Percentiles rank a stretch among this genome's conserved stretches.
Evolutionary conservation across 345 rosid genomes (phyloP).

Genomic region (Triadica sebifera): DNA sequence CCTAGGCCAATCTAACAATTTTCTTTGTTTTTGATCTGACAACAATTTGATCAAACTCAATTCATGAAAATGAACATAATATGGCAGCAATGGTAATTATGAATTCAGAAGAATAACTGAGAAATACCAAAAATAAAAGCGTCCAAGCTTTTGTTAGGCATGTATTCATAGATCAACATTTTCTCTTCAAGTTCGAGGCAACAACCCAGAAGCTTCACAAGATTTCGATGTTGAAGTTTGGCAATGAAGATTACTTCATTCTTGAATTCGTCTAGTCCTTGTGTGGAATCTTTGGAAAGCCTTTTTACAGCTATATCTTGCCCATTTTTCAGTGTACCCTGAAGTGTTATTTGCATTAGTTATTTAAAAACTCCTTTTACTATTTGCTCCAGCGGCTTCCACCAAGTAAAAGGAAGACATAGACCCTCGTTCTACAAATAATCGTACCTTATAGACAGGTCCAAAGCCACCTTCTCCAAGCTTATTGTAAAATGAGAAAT

Average conservation of each 20-base stretch:
- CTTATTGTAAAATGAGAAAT: constrained; percentile 12
- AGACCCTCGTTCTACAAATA: not conserved
- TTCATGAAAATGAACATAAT: not conserved
- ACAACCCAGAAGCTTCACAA: no score
- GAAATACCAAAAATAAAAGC: constrained; percentile 29
- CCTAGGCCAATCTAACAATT: constrained; percentile 32
- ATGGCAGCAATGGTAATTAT: no score
- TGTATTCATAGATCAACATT: no score
- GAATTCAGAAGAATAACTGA: not conserved
- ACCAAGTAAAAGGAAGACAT: not conserved
- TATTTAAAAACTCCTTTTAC: not conserved
- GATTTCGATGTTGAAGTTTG: no score
- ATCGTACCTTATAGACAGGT: constrained; percentile 31
- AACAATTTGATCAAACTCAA: no score
- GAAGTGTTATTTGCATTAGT: not conserved
- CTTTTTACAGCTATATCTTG: constrained; percentile 41
- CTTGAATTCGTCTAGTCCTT: constrained; percentile 21
- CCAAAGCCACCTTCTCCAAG: constrained; percentile 35
- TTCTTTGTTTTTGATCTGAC: constrained; percentile 23
- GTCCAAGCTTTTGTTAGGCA: no score
- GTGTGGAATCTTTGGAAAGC: constrained; percentile 32
- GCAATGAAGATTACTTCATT: no score
- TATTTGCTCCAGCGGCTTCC: not conserved
- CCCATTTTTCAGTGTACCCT: constrained; percentile 36
- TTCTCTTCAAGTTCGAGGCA: no score